Evolutionary conservation across 225 moss, liverwort and hornwort species (phyloP).

Genomic region (Neckera pumila): DNA sequence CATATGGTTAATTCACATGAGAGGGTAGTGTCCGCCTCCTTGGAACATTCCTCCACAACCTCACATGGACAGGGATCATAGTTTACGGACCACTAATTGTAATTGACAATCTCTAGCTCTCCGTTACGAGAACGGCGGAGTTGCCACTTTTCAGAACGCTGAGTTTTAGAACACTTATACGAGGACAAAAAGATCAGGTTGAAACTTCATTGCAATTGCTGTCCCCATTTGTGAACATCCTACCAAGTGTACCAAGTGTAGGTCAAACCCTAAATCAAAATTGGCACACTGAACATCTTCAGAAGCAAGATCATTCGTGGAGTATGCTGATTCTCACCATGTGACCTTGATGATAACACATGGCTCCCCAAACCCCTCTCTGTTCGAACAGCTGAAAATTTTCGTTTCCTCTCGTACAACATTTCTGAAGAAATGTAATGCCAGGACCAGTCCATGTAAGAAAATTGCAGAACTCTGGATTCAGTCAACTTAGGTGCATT

Average conservation of each 20-base stretch:
- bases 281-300: not conserved
- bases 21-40: not conserved
- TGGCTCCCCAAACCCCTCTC: constrained; percentile 23
- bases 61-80: not conserved
- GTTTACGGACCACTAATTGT: not conserved
- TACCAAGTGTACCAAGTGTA: not conserved
- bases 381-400: constrained; percentile 17
- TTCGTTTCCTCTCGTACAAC: constrained; percentile 33
- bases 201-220: not conserved
- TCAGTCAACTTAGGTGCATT: not conserved
- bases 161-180: not conserved
- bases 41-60: not conserved
- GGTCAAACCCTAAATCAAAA: not conserved
- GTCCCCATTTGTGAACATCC: not conserved
- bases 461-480: not conserved
- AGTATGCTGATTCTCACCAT: constrained; percentile 27
- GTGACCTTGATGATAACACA: constrained; percentile 12
- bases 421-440: constrained; percentile 32
- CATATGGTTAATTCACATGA: not conserved
- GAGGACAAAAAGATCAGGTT: not conserved
- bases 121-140: not conserved
- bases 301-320: not conserved
- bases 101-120: not conserved
- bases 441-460: constrained; percentile 4
- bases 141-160: not conserved